These are phyloP conservation scores for Ramularia collo-cygni DNA, from an alignment of 2,329 filamentous ascomycete genomes.

Conservation along the genomic window DNA sequence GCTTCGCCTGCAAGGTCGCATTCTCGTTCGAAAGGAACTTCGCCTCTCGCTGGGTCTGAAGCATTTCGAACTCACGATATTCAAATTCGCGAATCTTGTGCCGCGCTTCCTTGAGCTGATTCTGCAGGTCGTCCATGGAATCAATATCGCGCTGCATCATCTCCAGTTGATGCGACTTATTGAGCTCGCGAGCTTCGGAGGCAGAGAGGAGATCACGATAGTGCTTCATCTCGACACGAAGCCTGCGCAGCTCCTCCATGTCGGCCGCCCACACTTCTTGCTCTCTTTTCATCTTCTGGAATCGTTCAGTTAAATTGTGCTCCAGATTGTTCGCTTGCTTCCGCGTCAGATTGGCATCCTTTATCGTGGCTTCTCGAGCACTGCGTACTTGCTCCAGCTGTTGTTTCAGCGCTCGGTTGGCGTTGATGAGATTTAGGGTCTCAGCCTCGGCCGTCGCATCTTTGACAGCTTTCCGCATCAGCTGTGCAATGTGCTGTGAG, in stretches of 20 bases:
- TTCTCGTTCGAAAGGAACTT: slow-evolving; percentile 54
- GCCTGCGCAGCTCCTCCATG: slow-evolving; percentile 54
- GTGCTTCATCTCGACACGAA: slow-evolving; percentile 51
- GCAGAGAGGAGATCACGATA: slow-evolving; percentile 57
- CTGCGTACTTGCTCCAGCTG: slow-evolving; percentile 46
- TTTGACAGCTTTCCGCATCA: slow-evolving; percentile 66
- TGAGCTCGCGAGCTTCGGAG: slow-evolving; percentile 61
- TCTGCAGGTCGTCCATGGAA: slow-evolving; percentile 54
- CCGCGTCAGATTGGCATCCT: slow-evolving; percentile 37
- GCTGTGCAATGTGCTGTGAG: slow-evolving; percentile 70
- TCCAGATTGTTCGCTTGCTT: slow-evolving; percentile 74
- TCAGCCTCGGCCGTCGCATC: slow-evolving; percentile 76
- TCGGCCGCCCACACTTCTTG: slow-evolving; percentile 40
- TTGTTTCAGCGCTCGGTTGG: slow-evolving; percentile 65
- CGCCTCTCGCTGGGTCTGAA: slow-evolving; percentile 51
- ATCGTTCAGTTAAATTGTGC: slow-evolving; percentile 26
- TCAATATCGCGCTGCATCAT: slow-evolving; percentile 55
- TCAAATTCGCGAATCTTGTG: slow-evolving; percentile 57
- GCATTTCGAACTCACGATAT: slow-evolving; percentile 55
- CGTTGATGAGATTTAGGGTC: slow-evolving; percentile 72
- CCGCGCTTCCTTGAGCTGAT: slow-evolving; percentile 55
- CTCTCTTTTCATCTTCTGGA: slow-evolving; percentile 28
- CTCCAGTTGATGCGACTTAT: slow-evolving; percentile 56
- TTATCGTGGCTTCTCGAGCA: slow-evolving; percentile 28
- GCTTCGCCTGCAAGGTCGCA: slow-evolving; percentile 52